Base-by-base conservation (phyloP, 352 stramenopile genomes). In the Globisporangium takayamanum region DNA sequence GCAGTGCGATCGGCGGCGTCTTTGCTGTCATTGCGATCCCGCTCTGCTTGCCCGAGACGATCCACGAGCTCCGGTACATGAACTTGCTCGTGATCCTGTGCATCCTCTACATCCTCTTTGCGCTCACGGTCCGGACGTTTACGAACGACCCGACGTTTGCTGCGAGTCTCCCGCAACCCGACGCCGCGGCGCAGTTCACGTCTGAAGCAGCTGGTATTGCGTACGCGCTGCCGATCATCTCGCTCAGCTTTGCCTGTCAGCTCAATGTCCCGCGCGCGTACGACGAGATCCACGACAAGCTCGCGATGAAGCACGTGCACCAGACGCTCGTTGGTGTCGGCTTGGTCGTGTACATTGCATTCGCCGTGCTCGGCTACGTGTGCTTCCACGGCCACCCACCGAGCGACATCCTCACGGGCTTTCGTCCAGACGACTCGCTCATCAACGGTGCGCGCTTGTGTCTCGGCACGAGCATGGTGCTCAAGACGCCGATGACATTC, bases 401-500 rank as follows among this genome's bases (percentile, higher is more conserved):
- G n/a, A 89, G 78, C 67, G 80, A 94, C 56, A 88, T 94, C 46
- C 69, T 94, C 47, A 92, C 81, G 33, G 84, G 81, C 18, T 94
- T 94, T 59, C 62, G 67, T 18, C 48, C 69, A 2, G 70, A 89
- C 64, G 82, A 92, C 60, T 73, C 60, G 57, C 72, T 88, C 41
- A 89, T 94, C 61, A 94, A 94, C 57, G 82, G 76, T 42, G 84
- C 83, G 30, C 80, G 81, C 6, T 60, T 94, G 12, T 86, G 79
- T 18, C 70, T 94, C 18, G 84, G 81, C 10, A 56, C 77, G 18
- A 89, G 77, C 48, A 90, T 90, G 81, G 64, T 94, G 42, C 68
- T 88, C 58, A 91, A 92, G 74, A 90, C 81, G 36, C 84, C 84
- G 4, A 89, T 94, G 79, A 90, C 78, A 5, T 94, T 91, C 76